Evolutionary conservation across 2,329 filamentous ascomycete genomes (phyloP).

Genomic region (Colletotrichum sp.): DNA sequence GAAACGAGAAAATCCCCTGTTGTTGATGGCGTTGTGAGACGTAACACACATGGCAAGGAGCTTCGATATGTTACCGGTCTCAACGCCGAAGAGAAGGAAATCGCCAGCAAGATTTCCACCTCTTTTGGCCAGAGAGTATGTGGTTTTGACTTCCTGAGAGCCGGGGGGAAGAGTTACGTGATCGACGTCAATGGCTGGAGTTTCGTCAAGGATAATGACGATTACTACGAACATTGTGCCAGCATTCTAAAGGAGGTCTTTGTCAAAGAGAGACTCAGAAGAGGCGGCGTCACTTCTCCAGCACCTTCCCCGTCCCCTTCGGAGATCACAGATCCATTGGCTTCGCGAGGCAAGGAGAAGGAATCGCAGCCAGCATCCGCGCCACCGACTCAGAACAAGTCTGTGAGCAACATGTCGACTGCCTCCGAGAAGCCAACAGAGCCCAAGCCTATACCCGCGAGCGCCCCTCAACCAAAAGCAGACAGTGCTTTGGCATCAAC

Average conservation of each 20-base stretch:
- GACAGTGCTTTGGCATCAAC: slow-evolving; percentile 36
- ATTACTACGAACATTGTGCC: slow-evolving; percentile 93
- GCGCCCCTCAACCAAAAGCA: slow-evolving; percentile 33
- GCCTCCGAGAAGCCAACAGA: slow-evolving; percentile 17
- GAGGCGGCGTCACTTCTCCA: slow-evolving; percentile 63
- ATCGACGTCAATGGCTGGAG: slow-evolving; percentile 99
- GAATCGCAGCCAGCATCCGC: slow-evolving; percentile 32
- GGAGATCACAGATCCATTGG: slow-evolving; percentile 40
- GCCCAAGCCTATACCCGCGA: slow-evolving; percentile 4
- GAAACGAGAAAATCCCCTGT: slow-evolving; percentile 97
- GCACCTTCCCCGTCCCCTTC: slow-evolving; percentile 52
- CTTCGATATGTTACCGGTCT: slow-evolving; percentile 92
- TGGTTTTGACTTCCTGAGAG: slow-evolving; percentile 91
- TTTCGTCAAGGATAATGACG: slow-evolving; percentile 99
- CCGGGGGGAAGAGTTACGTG: slow-evolving; percentile 89
- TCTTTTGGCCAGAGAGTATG: slow-evolving; percentile 95
- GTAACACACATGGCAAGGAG: slow-evolving; percentile 97
- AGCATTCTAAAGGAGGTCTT: slow-evolving; percentile 89
- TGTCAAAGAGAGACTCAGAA: slow-evolving; percentile 74
- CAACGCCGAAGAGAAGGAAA: slow-evolving; percentile 78
- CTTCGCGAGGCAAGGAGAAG: slow-evolving; percentile 40
- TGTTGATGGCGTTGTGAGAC: slow-evolving; percentile 92
- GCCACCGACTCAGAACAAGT: slow-evolving; percentile 13
- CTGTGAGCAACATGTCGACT: background rate
- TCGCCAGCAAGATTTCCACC: slow-evolving; percentile 87